Base-by-base conservation (phyloP, 805 yeast species). In the Jamesozyma spencerorum region DNA sequence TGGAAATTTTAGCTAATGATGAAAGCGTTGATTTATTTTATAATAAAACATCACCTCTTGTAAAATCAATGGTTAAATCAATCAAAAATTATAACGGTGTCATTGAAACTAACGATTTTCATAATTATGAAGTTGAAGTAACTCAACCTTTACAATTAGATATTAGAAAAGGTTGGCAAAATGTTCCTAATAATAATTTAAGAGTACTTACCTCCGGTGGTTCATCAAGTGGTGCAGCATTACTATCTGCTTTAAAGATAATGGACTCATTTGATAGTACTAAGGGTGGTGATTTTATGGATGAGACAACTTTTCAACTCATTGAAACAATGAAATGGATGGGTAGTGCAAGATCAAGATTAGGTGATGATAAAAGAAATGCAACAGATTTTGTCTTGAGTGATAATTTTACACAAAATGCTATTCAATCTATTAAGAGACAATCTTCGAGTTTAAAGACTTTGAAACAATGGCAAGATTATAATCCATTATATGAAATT, bases 301-400 rank as follows among this genome's bases (percentile, higher is more conserved):
- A 70, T 7, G 43, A 72, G 11, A 69, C 74, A 12, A 66, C 78
- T 2, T 97, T 85, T 53, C 69, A 84, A 41, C 55, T 86, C 6
- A 65, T 86, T 10, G 98, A 90, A 62, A 65, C 83, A 2, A 85
- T 90, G 94, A 90, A 90, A 61, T 90, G 96, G 95, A 73, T 86
- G 74, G 85, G 88, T 0, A 72, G 90, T 11, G 90, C 81, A 0
- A 70, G 97, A 47, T 77, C 88, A n/a, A 74, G 85, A 49, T 69
- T 90, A 19, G 97, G 97, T 0, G 96, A 86, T 53, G 78, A 62
- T 31, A 18, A 11, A 7, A 19, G 12, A 20, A 31, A 20, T 10
- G 14, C 22, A 26, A 69, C 77, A 22, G 45, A 57, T 0, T 66
- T 72, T 37, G 72, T 78, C 34, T 53, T 75, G 12, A 60, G 71